Evolutionary conservation across 306 rosid genomes (phyloP).

Genomic region (Hylodesmum podocarpum): DNA sequence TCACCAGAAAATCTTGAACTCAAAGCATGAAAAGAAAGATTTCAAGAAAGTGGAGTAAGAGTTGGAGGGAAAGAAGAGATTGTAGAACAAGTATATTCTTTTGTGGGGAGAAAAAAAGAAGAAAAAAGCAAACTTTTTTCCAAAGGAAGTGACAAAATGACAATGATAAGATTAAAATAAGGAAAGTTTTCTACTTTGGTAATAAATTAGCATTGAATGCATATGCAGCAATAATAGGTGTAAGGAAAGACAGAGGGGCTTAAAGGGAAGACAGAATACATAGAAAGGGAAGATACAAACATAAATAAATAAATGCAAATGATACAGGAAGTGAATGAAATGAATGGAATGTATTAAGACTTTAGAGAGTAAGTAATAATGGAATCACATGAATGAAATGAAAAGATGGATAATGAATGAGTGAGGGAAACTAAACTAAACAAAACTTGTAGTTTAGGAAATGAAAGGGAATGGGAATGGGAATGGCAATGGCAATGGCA

Average conservation of each 20-base stretch:
- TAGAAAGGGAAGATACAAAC: not conserved
- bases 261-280: too few species aligned
- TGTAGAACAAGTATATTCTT: conserved; percentile 10
- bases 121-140: not conserved
- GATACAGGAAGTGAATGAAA: too few species aligned
- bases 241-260: not conserved
- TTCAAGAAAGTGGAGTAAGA: conserved; percentile 1
- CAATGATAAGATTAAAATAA: not conserved
- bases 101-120: not conserved
- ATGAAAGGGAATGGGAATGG: not conserved
- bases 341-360: not conserved
- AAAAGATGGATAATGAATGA: not conserved
- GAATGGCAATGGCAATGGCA: not conserved
- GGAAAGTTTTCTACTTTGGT: not conserved
- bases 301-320: conserved; percentile 8
- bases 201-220: conserved; percentile 12
- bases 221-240: conserved; percentile 30
- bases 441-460: not conserved
- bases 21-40: conserved; percentile 11
- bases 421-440: not conserved
- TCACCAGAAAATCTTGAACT: conserved; percentile 7
- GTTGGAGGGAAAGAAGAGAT: conserved; percentile 13
- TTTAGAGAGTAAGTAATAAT: not conserved
- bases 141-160: not conserved
- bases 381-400: conserved; percentile 19